A percentile compares a stretch with the other conserved stretches of the same genome.
These are phyloP conservation scores for Myxozyma monticola DNA, from an alignment of 805 yeast genomes.

Conservation along the genomic window DNA sequence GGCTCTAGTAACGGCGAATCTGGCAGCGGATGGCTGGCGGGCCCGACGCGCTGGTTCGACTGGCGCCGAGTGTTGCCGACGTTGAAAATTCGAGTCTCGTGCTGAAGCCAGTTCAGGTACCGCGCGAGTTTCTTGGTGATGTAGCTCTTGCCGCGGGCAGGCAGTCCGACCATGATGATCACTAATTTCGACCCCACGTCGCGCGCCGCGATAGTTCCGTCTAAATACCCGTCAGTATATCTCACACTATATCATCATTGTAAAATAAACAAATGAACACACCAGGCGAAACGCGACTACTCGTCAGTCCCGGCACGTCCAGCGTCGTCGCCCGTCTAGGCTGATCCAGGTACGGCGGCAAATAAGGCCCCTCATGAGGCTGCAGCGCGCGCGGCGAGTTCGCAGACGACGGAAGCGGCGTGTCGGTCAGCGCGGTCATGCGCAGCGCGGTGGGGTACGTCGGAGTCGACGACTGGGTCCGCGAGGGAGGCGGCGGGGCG, in stretches of 20 bases:
- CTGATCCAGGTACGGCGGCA: conserved; percentile 25
- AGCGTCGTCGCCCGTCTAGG: conserved; percentile 71
- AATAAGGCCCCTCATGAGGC: conserved; percentile 7
- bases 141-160: conserved; percentile 94
- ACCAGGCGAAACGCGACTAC: conserved; percentile 75
- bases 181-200: conserved; percentile 84
- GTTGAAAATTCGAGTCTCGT: conserved; percentile 84
- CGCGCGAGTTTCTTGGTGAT: conserved; percentile 88
- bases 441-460: conserved; percentile 17
- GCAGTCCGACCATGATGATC: conserved; percentile 92
- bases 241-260: neutral
- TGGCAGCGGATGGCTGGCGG: conserved; percentile 64
- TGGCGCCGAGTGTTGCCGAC: conserved; percentile 93
- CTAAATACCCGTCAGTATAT: conserved; percentile 6
- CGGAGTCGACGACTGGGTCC: conserved; percentile 18
- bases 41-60: conserved; percentile 62
- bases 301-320: conserved; percentile 89
- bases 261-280: conserved; percentile 11
- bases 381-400: conserved; percentile 22
- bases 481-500: neutral
- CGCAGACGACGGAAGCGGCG: conserved; percentile 25
- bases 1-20: conserved; percentile 38
- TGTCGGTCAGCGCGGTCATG: conserved; percentile 23
- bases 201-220: conserved; percentile 38
- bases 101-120: conserved; percentile 91